phyloP scores from a whole-genome alignment of 2,329 filamentous ascomycete genomes.

The Tolypocladium inflatum region DNA sequence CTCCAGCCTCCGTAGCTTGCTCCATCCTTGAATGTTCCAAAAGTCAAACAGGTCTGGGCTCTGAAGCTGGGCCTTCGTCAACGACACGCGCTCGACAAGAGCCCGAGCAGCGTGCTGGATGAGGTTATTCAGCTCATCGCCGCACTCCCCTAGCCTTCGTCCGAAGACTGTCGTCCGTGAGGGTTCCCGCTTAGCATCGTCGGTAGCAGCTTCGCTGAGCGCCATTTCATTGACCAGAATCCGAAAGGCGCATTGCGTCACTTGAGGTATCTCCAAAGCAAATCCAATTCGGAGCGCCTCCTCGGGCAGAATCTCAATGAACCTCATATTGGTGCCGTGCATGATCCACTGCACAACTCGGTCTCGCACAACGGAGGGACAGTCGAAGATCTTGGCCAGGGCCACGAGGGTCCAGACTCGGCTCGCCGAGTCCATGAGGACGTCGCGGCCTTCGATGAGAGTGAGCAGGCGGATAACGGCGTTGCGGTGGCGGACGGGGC shows the following conservation, averaged over 20 bases:
- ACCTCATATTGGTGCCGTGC: slow-evolving; percentile 39
- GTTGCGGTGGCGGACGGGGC: slow-evolving; percentile 50
- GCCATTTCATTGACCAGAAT: slow-evolving; percentile 56
- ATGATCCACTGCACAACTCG: slow-evolving; percentile 50
- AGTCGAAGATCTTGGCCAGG: slow-evolving; percentile 50
- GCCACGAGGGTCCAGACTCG: slow-evolving; percentile 59
- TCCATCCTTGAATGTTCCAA: slow-evolving; percentile 23
- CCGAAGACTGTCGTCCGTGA: slow-evolving; percentile 29
- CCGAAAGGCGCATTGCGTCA: slow-evolving; percentile 42
- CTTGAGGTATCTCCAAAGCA: slow-evolving; percentile 28
- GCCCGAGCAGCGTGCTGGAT: slow-evolving; percentile 49
- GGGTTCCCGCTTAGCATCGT: neutral
- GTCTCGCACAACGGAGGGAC: slow-evolving; percentile 33
- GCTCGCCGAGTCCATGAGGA: slow-evolving; percentile 53
- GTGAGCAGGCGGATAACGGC: slow-evolving; percentile 55
- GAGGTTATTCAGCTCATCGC: slow-evolving; percentile 45
- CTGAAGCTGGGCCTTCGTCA: slow-evolving; percentile 18
- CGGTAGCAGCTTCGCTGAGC: slow-evolving; percentile 27
- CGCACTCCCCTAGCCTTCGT: slow-evolving; percentile 34
- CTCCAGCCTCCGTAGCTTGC: slow-evolving; percentile 14
- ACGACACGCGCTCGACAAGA: slow-evolving; percentile 36
- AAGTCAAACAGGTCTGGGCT: slow-evolving; percentile 22
- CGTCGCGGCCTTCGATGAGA: slow-evolving; percentile 42
- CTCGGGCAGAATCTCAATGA: slow-evolving; percentile 57
- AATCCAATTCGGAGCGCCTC: slow-evolving; percentile 48